phyloP scores from a whole-genome alignment of 75 land plant genomes.

The Cupressus sempervirens region DNA sequence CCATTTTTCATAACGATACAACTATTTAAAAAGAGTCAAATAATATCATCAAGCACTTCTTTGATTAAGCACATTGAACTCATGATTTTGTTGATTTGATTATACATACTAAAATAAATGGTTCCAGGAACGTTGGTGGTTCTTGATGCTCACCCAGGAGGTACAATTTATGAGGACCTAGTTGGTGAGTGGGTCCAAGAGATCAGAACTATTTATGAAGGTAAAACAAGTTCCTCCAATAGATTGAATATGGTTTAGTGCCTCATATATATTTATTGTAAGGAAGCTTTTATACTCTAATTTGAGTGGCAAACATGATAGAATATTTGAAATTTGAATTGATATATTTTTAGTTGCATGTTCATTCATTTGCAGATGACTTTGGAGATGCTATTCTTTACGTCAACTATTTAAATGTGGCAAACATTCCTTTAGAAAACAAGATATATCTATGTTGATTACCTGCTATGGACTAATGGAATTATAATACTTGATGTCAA shows the following conservation, averaged over 20 bases:
- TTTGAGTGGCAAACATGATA: background rate
- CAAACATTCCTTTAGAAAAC: conserved; percentile 23
- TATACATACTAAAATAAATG: background rate
- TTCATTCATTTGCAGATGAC: conserved; percentile 51
- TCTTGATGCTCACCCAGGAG: conserved; percentile 86
- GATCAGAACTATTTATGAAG: conserved; percentile 88
- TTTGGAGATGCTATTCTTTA: conserved; percentile 76
- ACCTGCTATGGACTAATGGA: conserved; percentile 27
- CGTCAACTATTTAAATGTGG: conserved; percentile 77
- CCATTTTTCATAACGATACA: too few species aligned
- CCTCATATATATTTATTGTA: background rate
- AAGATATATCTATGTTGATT: conserved; percentile 56
- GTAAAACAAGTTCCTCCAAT: conserved; percentile 14
- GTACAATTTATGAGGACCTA: conserved; percentile 75
- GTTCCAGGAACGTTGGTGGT: conserved; percentile 67
- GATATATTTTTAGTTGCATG: background rate
- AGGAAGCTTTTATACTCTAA: background rate
- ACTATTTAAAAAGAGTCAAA: too few species aligned
- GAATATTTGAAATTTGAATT: conserved; percentile 16
- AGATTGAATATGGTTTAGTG: background rate
- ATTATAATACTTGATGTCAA: conserved; percentile 70
- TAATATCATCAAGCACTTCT: too few species aligned
- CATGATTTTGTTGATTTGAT: background rate
- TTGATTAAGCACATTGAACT: too few species aligned
- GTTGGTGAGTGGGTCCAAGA: conserved; percentile 71